phyloP scores from a whole-genome alignment of 805 yeast species.

The Ascoidea asiatica region DNA sequence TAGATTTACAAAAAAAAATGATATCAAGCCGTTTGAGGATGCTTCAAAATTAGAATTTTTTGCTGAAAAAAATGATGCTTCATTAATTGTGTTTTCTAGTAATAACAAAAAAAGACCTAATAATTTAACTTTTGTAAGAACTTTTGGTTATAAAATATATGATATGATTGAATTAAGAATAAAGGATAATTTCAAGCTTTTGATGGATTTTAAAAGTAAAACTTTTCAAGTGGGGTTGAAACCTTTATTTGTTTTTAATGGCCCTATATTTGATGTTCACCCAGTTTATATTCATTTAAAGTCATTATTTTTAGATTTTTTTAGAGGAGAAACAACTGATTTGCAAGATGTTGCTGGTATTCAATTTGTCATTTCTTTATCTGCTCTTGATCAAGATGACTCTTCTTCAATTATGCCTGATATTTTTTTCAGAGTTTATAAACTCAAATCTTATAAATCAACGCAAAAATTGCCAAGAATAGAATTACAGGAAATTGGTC shows the following conservation, averaged over 20 bases:
- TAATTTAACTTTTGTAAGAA: slow-evolving; percentile 75
- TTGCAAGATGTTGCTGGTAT: slow-evolving; percentile 90
- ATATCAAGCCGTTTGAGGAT: slow-evolving; percentile 88
- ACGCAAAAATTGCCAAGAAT: slow-evolving; percentile 89
- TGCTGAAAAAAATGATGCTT: slow-evolving; percentile 86
- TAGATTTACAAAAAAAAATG: slow-evolving; percentile 80
- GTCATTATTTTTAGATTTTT: slow-evolving; percentile 82
- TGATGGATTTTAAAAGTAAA: slow-evolving; percentile 65
- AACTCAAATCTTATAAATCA: slow-evolving; percentile 65
- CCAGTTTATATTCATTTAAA: slow-evolving; percentile 78
- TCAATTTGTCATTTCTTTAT: slow-evolving; percentile 77
- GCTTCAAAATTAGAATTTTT: slow-evolving; percentile 75
- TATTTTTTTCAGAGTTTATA: slow-evolving; percentile 84
- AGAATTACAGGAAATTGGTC: slow-evolving; percentile 90
- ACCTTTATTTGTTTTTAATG: slow-evolving; percentile 90
- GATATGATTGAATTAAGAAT: slow-evolving; percentile 89
- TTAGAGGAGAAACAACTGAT: slow-evolving; percentile 70
- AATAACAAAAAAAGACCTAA: slow-evolving; percentile 88
- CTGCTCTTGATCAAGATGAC: slow-evolving; percentile 65
- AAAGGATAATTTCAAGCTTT: slow-evolving; percentile 52
- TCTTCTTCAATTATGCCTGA: slow-evolving; percentile 57
- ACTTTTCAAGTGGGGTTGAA: slow-evolving; percentile 84
- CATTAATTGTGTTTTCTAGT: slow-evolving; percentile 67
- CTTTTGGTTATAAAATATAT: slow-evolving; percentile 79
- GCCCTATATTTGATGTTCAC: slow-evolving; percentile 80